Percentiles rank a stretch among this genome's conserved stretches.
These are phyloP conservation scores for Mycena vitilis DNA, from an alignment of 768 basidiomycete species.

Conservation along the genomic window DNA sequence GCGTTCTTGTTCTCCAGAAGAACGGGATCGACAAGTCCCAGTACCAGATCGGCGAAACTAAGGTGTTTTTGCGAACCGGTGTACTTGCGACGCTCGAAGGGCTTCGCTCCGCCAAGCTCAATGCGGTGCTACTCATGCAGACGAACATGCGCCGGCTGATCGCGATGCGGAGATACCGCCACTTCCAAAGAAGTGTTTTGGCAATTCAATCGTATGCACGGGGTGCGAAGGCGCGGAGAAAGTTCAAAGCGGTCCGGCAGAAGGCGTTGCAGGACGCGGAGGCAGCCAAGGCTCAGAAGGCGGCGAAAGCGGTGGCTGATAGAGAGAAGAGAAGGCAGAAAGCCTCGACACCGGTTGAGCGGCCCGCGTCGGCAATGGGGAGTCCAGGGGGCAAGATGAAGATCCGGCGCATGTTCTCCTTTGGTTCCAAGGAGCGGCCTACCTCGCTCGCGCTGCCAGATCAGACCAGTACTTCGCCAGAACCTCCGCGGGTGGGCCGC, in stretches of 20 bases:
- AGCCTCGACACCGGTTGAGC: constrained; percentile 8
- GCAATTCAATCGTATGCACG: constrained; percentile 95
- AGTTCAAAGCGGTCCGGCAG: constrained; percentile 20
- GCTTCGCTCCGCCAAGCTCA: constrained; percentile 86
- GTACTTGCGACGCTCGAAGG: constrained; percentile 97
- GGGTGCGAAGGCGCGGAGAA: constrained; percentile 69
- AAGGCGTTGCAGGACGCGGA: constrained; percentile 29
- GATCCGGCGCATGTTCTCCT: constrained; percentile 35
- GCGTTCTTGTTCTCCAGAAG: constrained; percentile 82
- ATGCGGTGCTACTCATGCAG: constrained; percentile 94
- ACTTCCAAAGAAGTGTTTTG: constrained; percentile 77
- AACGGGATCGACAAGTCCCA: constrained; percentile 94
- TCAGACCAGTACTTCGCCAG: constrained; percentile 20
- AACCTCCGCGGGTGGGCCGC: constrained; percentile 23
- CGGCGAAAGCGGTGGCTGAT: constrained; percentile 20
- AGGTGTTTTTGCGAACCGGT: constrained; percentile 99
- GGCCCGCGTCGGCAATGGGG: constrained; percentile 15
- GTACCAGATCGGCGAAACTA: constrained; percentile 97
- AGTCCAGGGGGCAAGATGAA: constrained; percentile 30
- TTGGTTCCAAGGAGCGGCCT: constrained; percentile 30
- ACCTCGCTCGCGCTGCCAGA: constrained; percentile 19
- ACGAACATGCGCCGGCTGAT: constrained; percentile 93
- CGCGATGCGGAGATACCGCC: constrained; percentile 81
- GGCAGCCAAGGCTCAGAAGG: constrained; percentile 28
- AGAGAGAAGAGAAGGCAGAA: constrained; percentile 27